phyloP scores from a whole-genome alignment of 2,329 filamentous ascomycete species.

The Colletotrichum euphorbiae region DNA sequence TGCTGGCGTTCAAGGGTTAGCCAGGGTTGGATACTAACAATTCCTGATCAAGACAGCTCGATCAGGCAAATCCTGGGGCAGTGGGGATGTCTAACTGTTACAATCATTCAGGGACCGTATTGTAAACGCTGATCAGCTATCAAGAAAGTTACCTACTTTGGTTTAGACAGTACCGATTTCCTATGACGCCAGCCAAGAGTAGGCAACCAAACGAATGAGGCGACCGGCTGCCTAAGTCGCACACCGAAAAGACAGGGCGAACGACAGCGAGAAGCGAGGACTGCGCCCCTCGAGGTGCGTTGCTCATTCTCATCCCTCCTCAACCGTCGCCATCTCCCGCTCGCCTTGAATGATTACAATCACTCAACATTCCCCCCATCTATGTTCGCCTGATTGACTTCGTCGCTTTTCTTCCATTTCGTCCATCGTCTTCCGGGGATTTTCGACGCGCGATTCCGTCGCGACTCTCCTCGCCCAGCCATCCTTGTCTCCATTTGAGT shows the following conservation, averaged over 20 bases:
- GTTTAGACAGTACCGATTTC: too few relatives aligned
- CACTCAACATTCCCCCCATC: conserved; percentile 2
- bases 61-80: too few relatives aligned
- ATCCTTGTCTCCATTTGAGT: conserved; percentile 16
- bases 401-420: conserved; percentile 29
- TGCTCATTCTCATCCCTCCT: conserved; percentile 13
- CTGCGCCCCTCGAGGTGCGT: conserved; percentile 11
- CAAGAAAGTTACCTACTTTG: too few relatives aligned
- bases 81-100: too few relatives aligned
- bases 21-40: too few relatives aligned
- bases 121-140: too few relatives aligned
- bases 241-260: too few relatives aligned
- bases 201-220: conserved; percentile 6
- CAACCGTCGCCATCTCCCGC: not conserved
- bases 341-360: conserved; percentile 23
- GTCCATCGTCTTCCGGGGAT: not conserved
- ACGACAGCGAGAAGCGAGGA: not conserved
- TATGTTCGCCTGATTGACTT: conserved; percentile 21
- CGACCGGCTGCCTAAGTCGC: not conserved
- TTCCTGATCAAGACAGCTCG: too few relatives aligned
- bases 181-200: not conserved
- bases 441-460: conserved; percentile 2
- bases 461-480: conserved; percentile 1
- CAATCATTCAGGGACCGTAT: too few relatives aligned
- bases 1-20: too few relatives aligned